Base-by-base conservation (phyloP, 495 filamentous ascomycete species). In the Trichoderma virens region DNA sequence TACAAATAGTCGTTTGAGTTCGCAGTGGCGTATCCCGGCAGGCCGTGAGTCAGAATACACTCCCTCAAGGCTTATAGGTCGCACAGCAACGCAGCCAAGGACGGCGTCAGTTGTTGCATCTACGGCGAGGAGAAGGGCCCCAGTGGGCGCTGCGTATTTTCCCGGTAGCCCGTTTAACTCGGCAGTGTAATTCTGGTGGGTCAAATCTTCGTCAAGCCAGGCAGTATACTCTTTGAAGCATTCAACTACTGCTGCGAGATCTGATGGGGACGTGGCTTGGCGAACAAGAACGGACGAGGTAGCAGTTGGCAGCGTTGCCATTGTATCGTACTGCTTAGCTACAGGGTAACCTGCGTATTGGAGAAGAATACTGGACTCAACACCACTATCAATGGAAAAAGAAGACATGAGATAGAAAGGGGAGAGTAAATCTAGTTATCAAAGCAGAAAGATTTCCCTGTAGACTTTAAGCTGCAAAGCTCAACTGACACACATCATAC, bases 1-100 rank as follows among this genome's bases (percentile, higher is more conserved):
- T 23, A 83, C 74, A 65, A 83, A 87, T 0, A 88, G 74, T 0
- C 85, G 75, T 68, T 88, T 87, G 78, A 87, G 81, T 65, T 88
- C 85, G 70, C 83, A 85, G 69, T 54, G 59, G 27, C 62, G 62
- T 16, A 34, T n/a, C 16, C 31, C 62, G 69, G 77, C n/a, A 64
- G 64, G 5, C 61, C 60, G 25, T 63, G 35, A 13, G 34, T 6
- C 0, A 67, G 32, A 8, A 75, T 18, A 35, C 31, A 47, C 32
- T 1, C 31, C 0, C 14, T 23, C 20, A 23, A 56, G n/a, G 31
- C 35, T 27, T 32, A 69, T 66, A 4, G 72, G 69, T 3, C 80
- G 73, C 0, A 82, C 64, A 23, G 79, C 83, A 6, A 85, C 79
- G 65, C 83, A 86, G 7, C 84, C 84, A 2, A 86, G 67, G 0